Base-by-base conservation (phyloP, 306 rosid species). In the Cucurbita argyrosperma region DNA sequence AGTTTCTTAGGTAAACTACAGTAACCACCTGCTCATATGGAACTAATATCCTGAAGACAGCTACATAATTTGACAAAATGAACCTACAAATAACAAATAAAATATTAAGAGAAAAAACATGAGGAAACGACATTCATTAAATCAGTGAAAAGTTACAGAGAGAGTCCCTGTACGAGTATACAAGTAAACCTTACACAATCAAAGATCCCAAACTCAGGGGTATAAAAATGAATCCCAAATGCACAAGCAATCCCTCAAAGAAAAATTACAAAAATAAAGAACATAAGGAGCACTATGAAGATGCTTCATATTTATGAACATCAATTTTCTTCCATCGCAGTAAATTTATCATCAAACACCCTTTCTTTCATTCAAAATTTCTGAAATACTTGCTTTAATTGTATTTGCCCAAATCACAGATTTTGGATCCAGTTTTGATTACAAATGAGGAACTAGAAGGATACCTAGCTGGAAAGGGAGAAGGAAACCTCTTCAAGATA, bases 21-120 rank as follows among this genome's bases (percentile, higher is more conserved):
- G 79, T 74, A 79, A 64, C 82, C 80, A 90, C 98, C 97, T 86
- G 90, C 84, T 89, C 91, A 84, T 94, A 94, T 49, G 96, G 96
- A 73, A 89, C 80, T 83, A 94, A 83, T 74, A 82, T 80, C 84
- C 83, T 80, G 87, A 94, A 94, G 76, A 90, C 85, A 75, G 92
- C 85, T 81, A 84, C 96, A 87, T 94, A 90, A 77, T 85, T 94
- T 79, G 98, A 90, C 83, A 94, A 84, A 79, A 94, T 70, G 78
- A 94, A 94, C 89, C 97, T 90, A 78, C 46, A 79, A 80, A 60
- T 37, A 70, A 64, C 39, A 53, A 67, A 64, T 62, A 40, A 8
- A 71, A 69, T 26, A 61, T 50, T 53, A 72, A 76, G 76, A 54
- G 6, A 19, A 79, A 46, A 51, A 46, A 53, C 52, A 78, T 8